Conservation (phyloP, 1,284 basidiomycete species). For the Trichosporon coremiiforme region DNA sequence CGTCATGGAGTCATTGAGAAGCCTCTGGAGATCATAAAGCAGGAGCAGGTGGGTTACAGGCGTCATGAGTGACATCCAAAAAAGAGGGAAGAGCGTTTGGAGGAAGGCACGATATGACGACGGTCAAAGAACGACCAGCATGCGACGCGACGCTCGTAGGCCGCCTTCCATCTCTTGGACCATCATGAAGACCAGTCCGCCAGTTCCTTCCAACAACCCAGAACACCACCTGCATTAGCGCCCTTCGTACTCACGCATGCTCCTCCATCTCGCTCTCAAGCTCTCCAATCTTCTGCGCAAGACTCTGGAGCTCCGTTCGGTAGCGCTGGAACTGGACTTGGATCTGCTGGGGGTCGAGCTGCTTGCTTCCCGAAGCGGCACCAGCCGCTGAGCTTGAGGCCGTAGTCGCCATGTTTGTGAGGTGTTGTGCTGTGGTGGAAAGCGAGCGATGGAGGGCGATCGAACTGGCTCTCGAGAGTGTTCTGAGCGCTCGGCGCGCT, state of each 20-base stretch:
- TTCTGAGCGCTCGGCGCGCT: slow-evolving; percentile 6
- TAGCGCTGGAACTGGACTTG: slow-evolving; percentile 59
- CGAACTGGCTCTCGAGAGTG: not conserved
- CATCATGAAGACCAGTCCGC: too few species aligned
- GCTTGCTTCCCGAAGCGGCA: slow-evolving; percentile 33
- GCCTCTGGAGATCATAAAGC: too few species aligned
- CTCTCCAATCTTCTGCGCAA: slow-evolving; percentile 90
- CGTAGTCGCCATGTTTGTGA: slow-evolving; percentile 32
- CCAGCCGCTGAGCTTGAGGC: slow-evolving; percentile 39
- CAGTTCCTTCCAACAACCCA: too few species aligned
- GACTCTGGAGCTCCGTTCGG: slow-evolving; percentile 78
- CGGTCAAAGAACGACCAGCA: too few species aligned
- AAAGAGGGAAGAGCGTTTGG: too few species aligned
- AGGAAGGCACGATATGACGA: too few species aligned
- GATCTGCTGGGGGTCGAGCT: slow-evolving; percentile 46
- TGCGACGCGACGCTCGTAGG: too few species aligned
- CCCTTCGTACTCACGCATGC: slow-evolving; percentile 61
- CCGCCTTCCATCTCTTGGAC: too few species aligned
- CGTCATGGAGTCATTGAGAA: too few species aligned
- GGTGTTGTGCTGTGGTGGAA: not conserved
- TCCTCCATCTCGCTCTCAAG: slow-evolving; percentile 91
- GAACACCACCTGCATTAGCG: too few species aligned
- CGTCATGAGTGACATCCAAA: too few species aligned
- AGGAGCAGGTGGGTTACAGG: too few species aligned
- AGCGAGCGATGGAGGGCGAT: slow-evolving; percentile 6